Evolutionary conservation across 805 yeast species (phyloP), one percentile per base, ranked within the genome.

Genomic region (Pichia manshurica): DNA sequence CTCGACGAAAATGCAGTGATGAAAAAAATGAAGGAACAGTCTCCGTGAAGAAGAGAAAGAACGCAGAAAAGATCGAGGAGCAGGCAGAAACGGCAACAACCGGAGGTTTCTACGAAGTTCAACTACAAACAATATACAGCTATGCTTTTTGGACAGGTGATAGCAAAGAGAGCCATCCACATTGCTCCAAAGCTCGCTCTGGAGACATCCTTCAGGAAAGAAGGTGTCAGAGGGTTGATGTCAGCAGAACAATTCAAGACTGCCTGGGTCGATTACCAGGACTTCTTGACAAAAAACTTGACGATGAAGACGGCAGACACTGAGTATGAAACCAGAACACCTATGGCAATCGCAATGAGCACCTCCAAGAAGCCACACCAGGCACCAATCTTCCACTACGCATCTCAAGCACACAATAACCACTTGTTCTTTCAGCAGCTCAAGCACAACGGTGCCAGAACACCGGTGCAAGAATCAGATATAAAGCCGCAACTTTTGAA

Each of bases 361-460:
- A 79, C 93, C 0, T 84, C 89, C 3, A 76, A 77, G 57, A 77
- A 79, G 53, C 72, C 85, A 28, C 77, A 80, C 28, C 77, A 78
- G 57, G 82, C 89, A 31, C 77, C 78, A 47, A 66, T 78, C n/a
- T 90, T 83, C 73, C 93, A 90, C 67, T 79, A 75, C 60, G 97
- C 98, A 3, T 86, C 96, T 4, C 95, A 86, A 63, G 82, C 89
- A 2, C 91, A 86, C 69, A 90, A 89, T 68, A 93, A 93, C 70
- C 99, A 91, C 67, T 74, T 93, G 44, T 88, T 85, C 58, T 81
- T 89, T 60, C 79, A 84, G 63, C 85, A 84, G 59, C 68, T 82
- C 36, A 59, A 50, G 41, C 60, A 56, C 50, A 39, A 49, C 10
- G 40, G 54, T 49, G 20, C 56, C 59, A 41, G 42, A 23, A 37